phyloP scores from a whole-genome alignment of 306 rosid species.

The Lathyrus aphaca region DNA sequence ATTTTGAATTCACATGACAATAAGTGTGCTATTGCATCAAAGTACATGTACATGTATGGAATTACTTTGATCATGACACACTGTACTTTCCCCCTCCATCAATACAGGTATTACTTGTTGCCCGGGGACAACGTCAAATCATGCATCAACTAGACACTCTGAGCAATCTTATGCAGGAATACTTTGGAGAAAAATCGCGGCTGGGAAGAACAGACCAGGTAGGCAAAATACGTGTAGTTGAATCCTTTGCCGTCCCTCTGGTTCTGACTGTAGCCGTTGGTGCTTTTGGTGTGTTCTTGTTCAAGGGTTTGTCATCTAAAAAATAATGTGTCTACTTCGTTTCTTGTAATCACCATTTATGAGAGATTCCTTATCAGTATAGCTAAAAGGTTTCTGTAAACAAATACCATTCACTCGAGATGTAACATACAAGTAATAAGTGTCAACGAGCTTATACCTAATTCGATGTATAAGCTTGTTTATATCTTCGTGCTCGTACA shows the following conservation, averaged over 20 bases:
- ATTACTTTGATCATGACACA: not conserved
- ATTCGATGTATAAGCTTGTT: slow-evolving; percentile 8
- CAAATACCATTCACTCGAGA: not conserved
- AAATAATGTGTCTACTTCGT: slow-evolving; percentile 40
- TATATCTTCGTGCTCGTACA: not conserved
- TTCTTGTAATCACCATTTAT: not conserved
- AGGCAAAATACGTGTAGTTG: slow-evolving; percentile 50
- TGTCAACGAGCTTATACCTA: not conserved
- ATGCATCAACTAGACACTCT: slow-evolving; percentile 78
- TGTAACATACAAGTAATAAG: slow-evolving; percentile 15
- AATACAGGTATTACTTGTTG: slow-evolving; percentile 63
- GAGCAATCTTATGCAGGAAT: slow-evolving; percentile 78
- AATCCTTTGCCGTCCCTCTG: slow-evolving; percentile 55
- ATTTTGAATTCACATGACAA: slow-evolving; percentile 29
- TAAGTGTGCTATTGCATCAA: slow-evolving; percentile 7
- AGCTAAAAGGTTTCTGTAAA: not conserved
- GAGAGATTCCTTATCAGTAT: slow-evolving; percentile 16
- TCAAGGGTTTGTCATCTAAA: slow-evolving; percentile 57
- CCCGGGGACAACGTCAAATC: slow-evolving; percentile 82
- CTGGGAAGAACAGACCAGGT: slow-evolving; percentile 52
- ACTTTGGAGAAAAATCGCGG: slow-evolving; percentile 60
- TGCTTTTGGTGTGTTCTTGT: slow-evolving; percentile 63
- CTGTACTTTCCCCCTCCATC: not conserved
- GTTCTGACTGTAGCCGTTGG: slow-evolving; percentile 73
- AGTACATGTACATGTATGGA: not conserved